Base-by-base conservation (phyloP, 2,329 filamentous ascomycete species). In the Cordyceps cicadae region DNA sequence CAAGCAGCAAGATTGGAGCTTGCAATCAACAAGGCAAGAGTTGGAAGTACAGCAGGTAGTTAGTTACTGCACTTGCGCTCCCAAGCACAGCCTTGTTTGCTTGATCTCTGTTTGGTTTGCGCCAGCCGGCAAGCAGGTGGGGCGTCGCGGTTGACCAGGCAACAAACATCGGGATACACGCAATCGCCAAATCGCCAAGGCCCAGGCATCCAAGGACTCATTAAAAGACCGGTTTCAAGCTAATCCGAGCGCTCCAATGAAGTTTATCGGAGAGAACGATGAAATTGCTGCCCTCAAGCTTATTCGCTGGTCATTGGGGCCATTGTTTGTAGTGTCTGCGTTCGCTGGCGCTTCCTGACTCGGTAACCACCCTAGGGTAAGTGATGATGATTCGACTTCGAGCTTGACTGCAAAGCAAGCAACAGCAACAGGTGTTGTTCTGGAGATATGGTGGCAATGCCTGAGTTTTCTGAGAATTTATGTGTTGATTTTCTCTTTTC, bases 61-160 rank as follows among this genome's bases (percentile, higher is more conserved):
- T n/a, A 54, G 17, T 39, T 32, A 46, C 43, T 46, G 43, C 43
- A 39, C 21, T n/a, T 11, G 21, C 9, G 29, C 24, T 14, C 5
- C 15, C n/a, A 34, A 15, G 56, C 48, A 52, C 48, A 3, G 48
- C 56, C 56, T 26, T 39, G 56, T 52, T 59, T 59, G 48, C 49
- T 4, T 32, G 11, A n/a, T n/a, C 48, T 41, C 55, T 61, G 52
- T 61, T 61, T 61, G 52, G 45, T 49, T 54, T 50, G 43, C 43
- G 45, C 43, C 24, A 15, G 11, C 17, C 43, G 45, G 45, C 24
- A 15, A 5, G 11, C 5, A 24, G 21, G 45, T 48, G 58, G 57
- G 39, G 50, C 37, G 14, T 7, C 2, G 34, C 12, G 58, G 59
- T 61, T 61, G 52, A 55, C 52, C 17, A 32, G 59, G 59, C 59